phyloP scores from a whole-genome alignment of 208 protist species.

The Trichomonas gallinae region DNA sequence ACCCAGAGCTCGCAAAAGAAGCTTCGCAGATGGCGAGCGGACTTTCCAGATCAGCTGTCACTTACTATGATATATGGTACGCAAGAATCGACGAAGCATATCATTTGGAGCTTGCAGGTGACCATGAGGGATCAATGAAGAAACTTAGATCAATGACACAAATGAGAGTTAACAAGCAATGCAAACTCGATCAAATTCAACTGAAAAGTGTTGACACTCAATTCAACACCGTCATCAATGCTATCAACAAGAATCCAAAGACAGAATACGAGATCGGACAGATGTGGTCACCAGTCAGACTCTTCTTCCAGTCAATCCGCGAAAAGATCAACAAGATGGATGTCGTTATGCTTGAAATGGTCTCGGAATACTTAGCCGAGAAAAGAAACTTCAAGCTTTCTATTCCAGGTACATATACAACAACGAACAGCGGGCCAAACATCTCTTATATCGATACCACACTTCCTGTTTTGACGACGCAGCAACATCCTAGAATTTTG shows the following conservation, averaged over 20 bases:
- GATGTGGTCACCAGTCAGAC: not conserved
- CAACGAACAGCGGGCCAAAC: not conserved
- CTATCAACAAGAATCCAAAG: not conserved
- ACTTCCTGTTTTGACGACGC: not conserved
- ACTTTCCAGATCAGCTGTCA: not conserved
- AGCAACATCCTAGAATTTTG: not conserved
- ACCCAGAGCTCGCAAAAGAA: not conserved
- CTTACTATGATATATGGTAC: not conserved
- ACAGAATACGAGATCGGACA: not conserved
- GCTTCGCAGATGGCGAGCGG: not conserved
- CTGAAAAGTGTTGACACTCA: not conserved
- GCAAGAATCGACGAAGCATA: not conserved
- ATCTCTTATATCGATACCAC: not conserved
- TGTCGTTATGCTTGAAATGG: not conserved
- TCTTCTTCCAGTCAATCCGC: not conserved
- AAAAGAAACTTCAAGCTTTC: not conserved
- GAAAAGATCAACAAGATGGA: conserved; percentile 2
- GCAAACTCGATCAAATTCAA: not conserved
- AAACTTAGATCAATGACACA: not conserved
- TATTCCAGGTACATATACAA: not conserved
- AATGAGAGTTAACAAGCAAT: not conserved
- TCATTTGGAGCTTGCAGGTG: not conserved
- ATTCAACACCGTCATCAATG: not conserved
- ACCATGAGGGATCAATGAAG: not conserved
- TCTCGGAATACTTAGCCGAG: not conserved